These are phyloP conservation scores for Guyanaporus albipodus DNA, from an alignment of 768 basidiomycete genomes.

Conservation along the genomic window DNA sequence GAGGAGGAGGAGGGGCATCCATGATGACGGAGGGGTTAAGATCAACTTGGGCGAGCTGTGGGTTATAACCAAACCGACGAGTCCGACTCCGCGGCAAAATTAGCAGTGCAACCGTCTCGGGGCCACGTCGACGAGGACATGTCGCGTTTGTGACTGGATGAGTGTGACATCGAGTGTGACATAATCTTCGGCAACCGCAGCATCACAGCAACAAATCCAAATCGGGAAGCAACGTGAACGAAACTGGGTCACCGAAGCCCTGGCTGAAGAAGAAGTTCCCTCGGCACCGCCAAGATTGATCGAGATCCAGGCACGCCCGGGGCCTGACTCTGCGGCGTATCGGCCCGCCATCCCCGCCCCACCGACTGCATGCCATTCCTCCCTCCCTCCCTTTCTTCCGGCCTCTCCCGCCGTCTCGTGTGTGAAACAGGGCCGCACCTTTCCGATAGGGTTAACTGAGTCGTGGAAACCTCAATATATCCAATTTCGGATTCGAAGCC, in stretches of 20 bases:
- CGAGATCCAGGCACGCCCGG: constrained; percentile 32
- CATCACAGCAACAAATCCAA: constrained; percentile 30
- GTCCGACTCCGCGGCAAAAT: constrained; percentile 29
- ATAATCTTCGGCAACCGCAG: constrained; percentile 33
- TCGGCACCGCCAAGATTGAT: constrained; percentile 49
- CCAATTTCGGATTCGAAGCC: constrained; percentile 22
- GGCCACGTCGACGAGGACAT: constrained; percentile 37
- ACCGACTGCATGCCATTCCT: too few species aligned
- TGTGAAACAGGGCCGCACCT: constrained; percentile 15
- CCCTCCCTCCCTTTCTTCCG: constrained; percentile 8
- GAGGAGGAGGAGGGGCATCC: constrained; percentile 38
- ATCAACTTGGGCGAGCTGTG: constrained; percentile 2
- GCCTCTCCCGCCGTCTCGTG: constrained; percentile 6
- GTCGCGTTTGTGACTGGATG: constrained; percentile 26
- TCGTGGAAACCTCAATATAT: constrained; percentile 15
- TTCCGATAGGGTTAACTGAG: background rate
- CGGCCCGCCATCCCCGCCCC: constrained; percentile 23
- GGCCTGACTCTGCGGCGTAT: constrained; percentile 6
- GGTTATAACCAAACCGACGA: constrained; percentile 20
- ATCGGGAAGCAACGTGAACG: constrained; percentile 35
- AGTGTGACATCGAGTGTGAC: constrained; percentile 28
- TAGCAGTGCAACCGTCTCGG: constrained; percentile 28
- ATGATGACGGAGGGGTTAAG: constrained; percentile 30
- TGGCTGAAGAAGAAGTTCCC: constrained; percentile 31
- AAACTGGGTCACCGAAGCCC: constrained; percentile 26